These are phyloP conservation scores for Euphrasia arctica DNA, from an alignment of 305 asterid genomes.

Conservation along the genomic window DNA sequence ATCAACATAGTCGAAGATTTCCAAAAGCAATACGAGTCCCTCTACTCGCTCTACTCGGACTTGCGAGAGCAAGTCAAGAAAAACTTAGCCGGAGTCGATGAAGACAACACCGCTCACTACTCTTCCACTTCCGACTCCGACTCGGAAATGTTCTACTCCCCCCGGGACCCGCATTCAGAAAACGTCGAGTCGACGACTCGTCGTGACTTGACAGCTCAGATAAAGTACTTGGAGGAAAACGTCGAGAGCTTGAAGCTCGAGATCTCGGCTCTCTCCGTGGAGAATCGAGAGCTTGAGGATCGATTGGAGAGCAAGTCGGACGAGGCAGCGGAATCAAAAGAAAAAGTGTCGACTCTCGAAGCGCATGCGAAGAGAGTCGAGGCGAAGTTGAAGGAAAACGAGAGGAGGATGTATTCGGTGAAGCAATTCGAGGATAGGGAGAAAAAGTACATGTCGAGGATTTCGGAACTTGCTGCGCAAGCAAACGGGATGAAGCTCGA, in stretches of 20 bases:
- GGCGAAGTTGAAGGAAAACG: slow-evolving; percentile 31
- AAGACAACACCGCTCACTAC: slow-evolving; percentile 16
- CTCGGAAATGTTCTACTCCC: slow-evolving; percentile 45
- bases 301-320: slow-evolving; percentile 26
- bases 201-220: slow-evolving; percentile 32
- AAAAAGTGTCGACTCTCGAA: slow-evolving; percentile 38
- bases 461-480: slow-evolving; percentile 28
- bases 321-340: slow-evolving; percentile 32
- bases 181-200: neutral
- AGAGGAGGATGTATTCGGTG: slow-evolving; percentile 26
- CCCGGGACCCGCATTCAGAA: slow-evolving; percentile 27
- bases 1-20: slow-evolving; percentile 58
- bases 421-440: slow-evolving; percentile 31
- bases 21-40: slow-evolving; percentile 57
- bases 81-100: slow-evolving; percentile 33
- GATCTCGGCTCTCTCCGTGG: slow-evolving; percentile 26
- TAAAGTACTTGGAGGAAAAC: slow-evolving; percentile 38
- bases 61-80: slow-evolving; percentile 57
- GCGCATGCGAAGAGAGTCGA: slow-evolving; percentile 34
- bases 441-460: slow-evolving; percentile 27
- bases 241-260: slow-evolving; percentile 41
- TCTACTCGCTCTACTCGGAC: slow-evolving; percentile 54
- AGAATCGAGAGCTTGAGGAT: slow-evolving; percentile 40
- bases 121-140: slow-evolving; percentile 38
- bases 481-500: slow-evolving; percentile 27